phyloP scores from a whole-genome alignment of 202 grass and related monocot genomes.

The Digitaria exilis region DNA sequence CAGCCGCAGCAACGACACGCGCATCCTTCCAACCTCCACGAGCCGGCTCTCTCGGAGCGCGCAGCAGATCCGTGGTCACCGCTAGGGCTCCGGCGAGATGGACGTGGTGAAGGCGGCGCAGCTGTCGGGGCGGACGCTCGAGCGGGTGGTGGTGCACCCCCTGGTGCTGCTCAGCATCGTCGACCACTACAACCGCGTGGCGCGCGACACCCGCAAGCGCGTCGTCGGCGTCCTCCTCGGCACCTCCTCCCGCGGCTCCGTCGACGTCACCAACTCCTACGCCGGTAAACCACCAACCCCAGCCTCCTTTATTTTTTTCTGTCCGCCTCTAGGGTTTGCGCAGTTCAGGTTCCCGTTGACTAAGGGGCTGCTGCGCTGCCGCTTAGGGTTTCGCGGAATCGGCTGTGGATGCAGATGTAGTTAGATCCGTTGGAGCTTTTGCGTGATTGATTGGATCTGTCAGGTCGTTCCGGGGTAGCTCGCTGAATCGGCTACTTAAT shows the following conservation, averaged over 20 bases:
- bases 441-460: constrained; percentile 36
- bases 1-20: not conserved
- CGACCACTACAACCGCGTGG: constrained; percentile 98
- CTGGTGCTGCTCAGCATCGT: constrained; percentile 97
- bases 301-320: not conserved
- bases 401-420: not conserved
- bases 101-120: constrained; percentile 93
- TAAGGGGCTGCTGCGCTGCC: not conserved
- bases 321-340: constrained; percentile 30
- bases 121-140: constrained; percentile 81
- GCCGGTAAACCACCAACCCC: constrained; percentile 52
- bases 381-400: constrained; percentile 14
- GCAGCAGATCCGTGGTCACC: constrained; percentile 40
- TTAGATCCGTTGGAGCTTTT: constrained; percentile 34
- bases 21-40: not conserved
- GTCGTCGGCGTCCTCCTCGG: constrained; percentile 93
- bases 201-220: constrained; percentile 85
- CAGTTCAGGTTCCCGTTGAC: not conserved
- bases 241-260: constrained; percentile 70
- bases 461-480: not conserved
- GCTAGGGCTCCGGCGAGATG: constrained; percentile 52
- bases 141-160: constrained; percentile 89
- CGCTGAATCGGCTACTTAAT: constrained; percentile 24
- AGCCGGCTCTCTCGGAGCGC: not conserved
- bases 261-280: constrained; percentile 97